Evolutionary conservation across 306 rosid genomes (phyloP).

Genomic region (Gastrolobium bilobum): DNA sequence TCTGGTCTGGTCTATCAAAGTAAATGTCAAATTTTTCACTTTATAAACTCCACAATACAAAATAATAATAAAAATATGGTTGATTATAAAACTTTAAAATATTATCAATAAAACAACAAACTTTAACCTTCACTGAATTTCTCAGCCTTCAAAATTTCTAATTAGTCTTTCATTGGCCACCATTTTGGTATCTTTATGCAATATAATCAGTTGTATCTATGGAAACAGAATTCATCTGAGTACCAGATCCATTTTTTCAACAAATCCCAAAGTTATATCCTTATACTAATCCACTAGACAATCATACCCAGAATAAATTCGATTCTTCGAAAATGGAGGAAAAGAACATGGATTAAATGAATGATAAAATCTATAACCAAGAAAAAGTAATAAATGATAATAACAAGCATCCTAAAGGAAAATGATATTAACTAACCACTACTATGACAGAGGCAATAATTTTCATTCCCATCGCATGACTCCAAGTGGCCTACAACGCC

Average conservation of each 20-base stretch:
- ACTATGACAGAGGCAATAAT: conserved; percentile 66
- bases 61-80: not conserved
- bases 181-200: not conserved
- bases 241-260: conserved; percentile 6
- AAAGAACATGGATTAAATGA: conserved; percentile 7
- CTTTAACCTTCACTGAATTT: conserved; percentile 2
- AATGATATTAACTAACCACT: conserved; percentile 67
- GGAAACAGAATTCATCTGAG: conserved; percentile 2
- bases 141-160: conserved; percentile 26
- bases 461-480: conserved; percentile 73
- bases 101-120: not conserved
- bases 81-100: not conserved
- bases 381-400: conserved; percentile 14
- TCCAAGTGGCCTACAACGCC: conserved; percentile 92
- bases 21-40: conserved; percentile 28
- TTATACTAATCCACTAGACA: conserved; percentile 1
- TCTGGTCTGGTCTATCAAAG: conserved; percentile 49
- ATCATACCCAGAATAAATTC: conserved; percentile 11
- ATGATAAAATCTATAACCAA: too few relatives aligned
- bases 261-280: not conserved
- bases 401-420: conserved; percentile 24
- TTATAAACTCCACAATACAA: conserved; percentile 45
- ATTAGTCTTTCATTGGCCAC: not conserved
- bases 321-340: not conserved
- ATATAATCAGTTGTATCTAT: not conserved